Evolutionary conservation across 768 basidiomycete genomes (phyloP), one percentile per base, ranked within the genome.

Genomic region (Lentinula guzmanii): DNA sequence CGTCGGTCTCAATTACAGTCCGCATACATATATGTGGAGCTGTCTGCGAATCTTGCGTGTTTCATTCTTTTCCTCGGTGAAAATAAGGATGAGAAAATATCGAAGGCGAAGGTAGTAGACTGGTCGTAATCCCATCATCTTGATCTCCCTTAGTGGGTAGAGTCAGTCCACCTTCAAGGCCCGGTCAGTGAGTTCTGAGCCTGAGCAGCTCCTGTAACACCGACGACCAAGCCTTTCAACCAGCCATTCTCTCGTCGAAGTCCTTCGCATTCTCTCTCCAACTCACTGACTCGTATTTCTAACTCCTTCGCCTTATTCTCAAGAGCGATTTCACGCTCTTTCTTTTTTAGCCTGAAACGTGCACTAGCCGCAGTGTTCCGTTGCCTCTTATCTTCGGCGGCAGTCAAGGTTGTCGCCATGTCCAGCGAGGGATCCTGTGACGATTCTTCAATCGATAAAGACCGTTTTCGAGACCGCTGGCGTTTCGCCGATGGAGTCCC

Each of bases 291-390:
- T 57, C 87, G 84, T 0, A 77, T 77, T 70, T 93, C 90, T 15
- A 96, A 80, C 69, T 95, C 93, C 76, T 93, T 93, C 15, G 90
- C 86, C 67, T 86, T 87, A 46, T 80, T 82, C 75, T 96, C 95
- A 21, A 96, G 78, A 15, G 95, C 94, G 2, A 85, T 88, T 75
- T 97, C 95, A 13, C 95, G 82, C 74, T 95, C 93, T 79, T 97
- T 97, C 81, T 97, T 97, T 82, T 96, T 97, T 69, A 93, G 74
- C 62, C 94, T 83, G 81, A 97, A 97, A 7, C 94, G 90, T 35
- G 94, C 94, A 58, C 90, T 93, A 0, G 94, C 94, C 1, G 92
- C 92, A 0, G 94, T 97, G 71, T 97, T 97, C 51, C 94, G 79
- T 61, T 93, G 82, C n/a, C 94, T 87, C 71, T 96, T 96, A 74